Base-by-base conservation (phyloP, 306 rosid genomes). In the Luffa acutangula region DNA sequence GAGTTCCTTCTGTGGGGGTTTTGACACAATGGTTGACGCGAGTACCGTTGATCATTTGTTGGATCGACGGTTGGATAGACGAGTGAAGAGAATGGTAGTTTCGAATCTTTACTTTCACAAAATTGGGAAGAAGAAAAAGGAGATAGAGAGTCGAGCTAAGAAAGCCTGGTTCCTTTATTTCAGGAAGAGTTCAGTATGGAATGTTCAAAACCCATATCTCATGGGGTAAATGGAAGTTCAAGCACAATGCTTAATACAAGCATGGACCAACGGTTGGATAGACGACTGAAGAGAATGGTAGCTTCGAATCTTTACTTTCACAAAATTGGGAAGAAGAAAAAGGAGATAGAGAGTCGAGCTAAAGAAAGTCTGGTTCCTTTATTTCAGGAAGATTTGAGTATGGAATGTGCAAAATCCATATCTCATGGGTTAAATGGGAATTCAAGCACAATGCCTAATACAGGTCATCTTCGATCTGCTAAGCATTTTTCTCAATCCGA, bases 131-230 rank as follows among this genome's bases (percentile, higher is more conserved):
- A 34, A 13, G n/a, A n/a, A 54, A 70, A 46, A 21, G 48, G 41
- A 21, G 5, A 41, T 43, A 11, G 75, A 63, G 37, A 57, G 57
- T 37, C 18, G 7, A 57, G 37, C 21, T 15, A 80, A 51, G 31
- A 49, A 73, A 73, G 59, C 39, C 59, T 12, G 77, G 77, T 49
- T 73, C 21, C 45, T 33, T 6, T 33, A 6, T 6, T 49, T 21
- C 15, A 72, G 63, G 51, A 84, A 54, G 58, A 34, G 75, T 78
- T 39, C 65, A 42, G 18, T 17, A 14, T 49, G 66, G 81, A 82
- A 79, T 31, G 15, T 42, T 36, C 17, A 42, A 69, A 58, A 41
- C 79, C 62, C 70, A 41, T 15, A 39, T 67, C 81, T 57, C 25
- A 45, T 59, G 56, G 79, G 37, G 31, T 18, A 14, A 39, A 21